Evolutionary conservation across 805 yeast species (phyloP).

Genomic region (Citeromyces nyonsensis): DNA sequence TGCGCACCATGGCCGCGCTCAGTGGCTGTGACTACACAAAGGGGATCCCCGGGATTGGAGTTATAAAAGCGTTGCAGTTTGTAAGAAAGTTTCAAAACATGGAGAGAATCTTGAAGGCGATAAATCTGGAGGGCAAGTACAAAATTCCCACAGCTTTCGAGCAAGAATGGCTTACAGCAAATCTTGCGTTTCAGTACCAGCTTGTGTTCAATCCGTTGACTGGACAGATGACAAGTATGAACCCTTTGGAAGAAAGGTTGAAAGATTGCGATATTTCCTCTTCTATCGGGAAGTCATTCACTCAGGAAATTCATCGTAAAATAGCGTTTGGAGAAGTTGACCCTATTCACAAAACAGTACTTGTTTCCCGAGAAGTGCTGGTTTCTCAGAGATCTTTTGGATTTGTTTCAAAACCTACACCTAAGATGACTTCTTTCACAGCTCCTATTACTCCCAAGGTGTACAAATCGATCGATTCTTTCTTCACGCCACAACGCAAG

Average conservation of each 20-base stretch:
- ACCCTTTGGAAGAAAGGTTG: conserved; percentile 3
- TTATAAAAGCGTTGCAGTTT: conserved; percentile 54
- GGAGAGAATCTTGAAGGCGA: conserved; percentile 37
- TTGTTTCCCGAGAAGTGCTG: conserved; percentile 30
- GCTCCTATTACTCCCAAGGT: background rate
- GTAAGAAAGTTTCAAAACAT: conserved; percentile 34
- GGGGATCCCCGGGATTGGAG: conserved; percentile 74
- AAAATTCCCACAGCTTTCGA: conserved; percentile 40
- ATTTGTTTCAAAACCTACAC: conserved; percentile 1
- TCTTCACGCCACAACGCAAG: conserved; percentile 2
- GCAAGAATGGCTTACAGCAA: conserved; percentile 49
- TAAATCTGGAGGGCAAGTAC: conserved; percentile 45
- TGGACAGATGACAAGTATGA: conserved; percentile 38
- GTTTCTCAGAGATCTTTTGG: conserved; percentile 4
- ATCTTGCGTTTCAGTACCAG: conserved; percentile 69
- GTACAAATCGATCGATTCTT: conserved; percentile 3
- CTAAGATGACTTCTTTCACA: background rate
- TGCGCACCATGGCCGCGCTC: conserved; percentile 66
- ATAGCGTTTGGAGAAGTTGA: conserved; percentile 54
- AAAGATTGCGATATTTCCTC: conserved; percentile 8
- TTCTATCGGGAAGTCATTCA: conserved; percentile 30
- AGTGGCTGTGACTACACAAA: conserved; percentile 96
- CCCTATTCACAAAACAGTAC: conserved; percentile 38
- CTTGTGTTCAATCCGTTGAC: conserved; percentile 70
- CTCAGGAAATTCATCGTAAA: conserved; percentile 28